Evolutionary conservation across 345 rosid genomes (phyloP), one percentile per base, ranked within the genome.

Genomic region (Citrus trifoliata): DNA sequence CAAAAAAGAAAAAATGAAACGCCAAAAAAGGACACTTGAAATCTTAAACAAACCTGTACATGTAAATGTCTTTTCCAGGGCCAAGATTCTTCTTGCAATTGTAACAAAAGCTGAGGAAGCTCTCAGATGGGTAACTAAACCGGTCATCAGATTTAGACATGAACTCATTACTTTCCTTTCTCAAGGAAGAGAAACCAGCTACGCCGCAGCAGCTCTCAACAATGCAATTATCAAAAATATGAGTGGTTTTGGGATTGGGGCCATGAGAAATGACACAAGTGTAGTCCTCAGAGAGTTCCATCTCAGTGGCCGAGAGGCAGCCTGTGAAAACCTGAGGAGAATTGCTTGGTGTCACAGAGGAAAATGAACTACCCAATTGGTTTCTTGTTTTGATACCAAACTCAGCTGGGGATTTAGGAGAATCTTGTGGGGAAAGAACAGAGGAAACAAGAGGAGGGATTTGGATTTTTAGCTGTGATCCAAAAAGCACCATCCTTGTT

Each of bases 261-360:
- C 98, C 98, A 25, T 88, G 94, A 27, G 93, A 85, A 61, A 94
- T 95, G 46, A 95, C 95, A 80, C 98, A 90, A 28, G 98, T 95
- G 80, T 95, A 95, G 72, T 95, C 98, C 88, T 95, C 98, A 10
- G 98, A 95, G 32, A 89, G 80, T 42, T 92, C 98, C 95, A 93
- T 92, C 58, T 92, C 94, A 37, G 78, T 81, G 4, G 91, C 86
- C 10, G 93, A 83, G 68, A 89, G 86, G 79, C 79, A 84, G n/a
- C 91, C 91, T 0, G 83, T 46, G 76, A 87, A 71, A 28, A 86
- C 65, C 55, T 82, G 67, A 24, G 91, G 80, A 13, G 97, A 87
- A 73, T 66, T 13, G 0, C 51, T 78, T 25, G 81, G 77, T n/a
- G 83, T 79, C 24, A 38, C 75, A 37, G 86, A 76, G 32, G 87